A percentile compares a stretch with the other conserved stretches of the same genome.
These are phyloP conservation scores for Alternaria triticimaculans DNA, from an alignment of 2,329 filamentous ascomycete species.

Conservation along the genomic window DNA sequence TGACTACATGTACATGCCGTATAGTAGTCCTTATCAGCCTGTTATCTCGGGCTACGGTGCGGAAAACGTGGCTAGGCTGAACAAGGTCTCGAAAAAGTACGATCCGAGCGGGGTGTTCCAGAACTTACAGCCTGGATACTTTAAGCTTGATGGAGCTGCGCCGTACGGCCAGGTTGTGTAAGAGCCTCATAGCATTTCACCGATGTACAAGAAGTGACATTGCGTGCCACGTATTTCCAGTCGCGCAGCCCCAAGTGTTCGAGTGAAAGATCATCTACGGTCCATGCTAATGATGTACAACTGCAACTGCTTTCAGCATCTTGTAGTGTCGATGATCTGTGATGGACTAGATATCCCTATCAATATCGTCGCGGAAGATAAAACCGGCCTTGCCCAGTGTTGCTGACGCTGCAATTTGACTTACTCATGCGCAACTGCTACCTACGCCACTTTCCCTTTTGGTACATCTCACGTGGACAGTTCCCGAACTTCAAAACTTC, in stretches of 20 bases:
- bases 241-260: too few species aligned
- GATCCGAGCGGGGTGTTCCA: slow-evolving; percentile 20
- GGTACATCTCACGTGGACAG: background rate
- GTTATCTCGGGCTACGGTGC: slow-evolving; percentile 51
- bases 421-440: background rate
- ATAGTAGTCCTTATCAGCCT: slow-evolving; percentile 52
- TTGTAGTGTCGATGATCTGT: too few species aligned
- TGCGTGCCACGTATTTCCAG: too few species aligned
- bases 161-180: background rate
- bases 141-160: slow-evolving; percentile 10
- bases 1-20: slow-evolving; percentile 54
- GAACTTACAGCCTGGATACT: slow-evolving; percentile 13
- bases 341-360: too few species aligned
- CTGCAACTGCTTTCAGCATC: too few species aligned
- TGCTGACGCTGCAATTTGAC: background rate
- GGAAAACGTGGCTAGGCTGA: slow-evolving; percentile 36
- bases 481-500: background rate
- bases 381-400: too few species aligned
- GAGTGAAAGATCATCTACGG: too few species aligned
- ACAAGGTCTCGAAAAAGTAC: slow-evolving; percentile 10
- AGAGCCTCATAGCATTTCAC: background rate
- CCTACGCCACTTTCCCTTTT: background rate
- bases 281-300: too few species aligned
- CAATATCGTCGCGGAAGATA: too few species aligned
- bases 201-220: too few species aligned